Base-by-base conservation (phyloP, 176 grass and related monocot genomes). In the Raddia distichophylla region DNA sequence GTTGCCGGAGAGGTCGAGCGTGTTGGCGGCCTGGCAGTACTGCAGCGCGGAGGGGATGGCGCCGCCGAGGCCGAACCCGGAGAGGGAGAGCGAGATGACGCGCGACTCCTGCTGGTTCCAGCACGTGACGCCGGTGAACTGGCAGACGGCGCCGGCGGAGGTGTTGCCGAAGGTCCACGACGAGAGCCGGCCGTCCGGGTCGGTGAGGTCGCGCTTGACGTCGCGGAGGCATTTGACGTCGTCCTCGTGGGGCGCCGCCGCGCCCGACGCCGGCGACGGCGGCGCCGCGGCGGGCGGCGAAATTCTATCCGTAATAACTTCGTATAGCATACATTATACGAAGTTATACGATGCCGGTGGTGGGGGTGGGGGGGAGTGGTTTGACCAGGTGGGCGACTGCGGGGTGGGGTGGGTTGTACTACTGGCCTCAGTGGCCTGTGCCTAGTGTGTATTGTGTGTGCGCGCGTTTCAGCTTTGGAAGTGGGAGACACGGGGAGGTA, bases 31-130 rank as follows among this genome's bases (percentile, higher is more conserved):
- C 58, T 16, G 63, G 88, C 96, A 98, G 84, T 88, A 98, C 66
- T 86, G 82, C 46, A 98, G 88, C 2, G 84, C 34, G 32, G 92
- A 84, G 10, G 96, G 89, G 27, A 98, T 70, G 37, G 40, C 1
- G 66, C 96, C 96, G 44, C 54, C 73, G 18, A 98, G 82, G 61
- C 79, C 88, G 86, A 93, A 83, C 2, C 78, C 86, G 40, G 84
- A 81, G 8, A 98, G 92, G 18, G 74, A 46, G 33, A 98, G 76
- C 16, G 7, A 20, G 44, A 98, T 16, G 61, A 95, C 82, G 67
- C 93, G 96, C 9, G 86, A 88, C 89, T 98, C 96, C 71, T 93
- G 84, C 71, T 14, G 16, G 79, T 95, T 86, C 96, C 96, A 95
- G 90, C 93, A 98, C 13, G 69, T 9, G 46, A 99, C 56, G 46